Percentiles rank a stretch among this genome's conserved stretches.
Evolutionary conservation across 164 flowering plant genomes (phyloP).

Genomic region (Vitis labrusca): DNA sequence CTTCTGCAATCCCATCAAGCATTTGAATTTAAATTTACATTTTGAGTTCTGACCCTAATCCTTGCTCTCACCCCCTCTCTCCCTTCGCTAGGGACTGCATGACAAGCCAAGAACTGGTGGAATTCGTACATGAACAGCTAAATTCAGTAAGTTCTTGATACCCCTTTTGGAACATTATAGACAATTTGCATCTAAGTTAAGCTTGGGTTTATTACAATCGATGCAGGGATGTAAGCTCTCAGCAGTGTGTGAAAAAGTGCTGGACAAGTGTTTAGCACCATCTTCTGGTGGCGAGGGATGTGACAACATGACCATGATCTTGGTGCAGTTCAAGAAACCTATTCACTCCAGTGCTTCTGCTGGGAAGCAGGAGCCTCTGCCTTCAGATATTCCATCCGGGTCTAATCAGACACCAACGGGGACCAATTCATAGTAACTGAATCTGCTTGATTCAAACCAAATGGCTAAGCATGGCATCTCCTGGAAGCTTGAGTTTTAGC

Average conservation of each 20-base stretch:
- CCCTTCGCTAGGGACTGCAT: slow-evolving; percentile 56
- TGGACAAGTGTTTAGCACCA: slow-evolving; percentile 63
- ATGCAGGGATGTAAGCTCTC: slow-evolving; percentile 64
- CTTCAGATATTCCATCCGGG: slow-evolving; percentile 7
- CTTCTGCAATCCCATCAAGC: too few relatives aligned
- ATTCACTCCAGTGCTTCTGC: slow-evolving; percentile 6
- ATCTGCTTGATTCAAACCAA: too few relatives aligned
- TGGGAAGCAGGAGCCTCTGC: slow-evolving; percentile 1
- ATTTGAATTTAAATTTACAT: too few relatives aligned
- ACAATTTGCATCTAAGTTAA: neutral
- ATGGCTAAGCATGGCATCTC: too few relatives aligned
- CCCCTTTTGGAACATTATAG: too few relatives aligned
- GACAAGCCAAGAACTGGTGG: slow-evolving; percentile 65
- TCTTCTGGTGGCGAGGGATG: slow-evolving; percentile 61
- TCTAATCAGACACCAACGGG: neutral
- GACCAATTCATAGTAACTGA: neutral
- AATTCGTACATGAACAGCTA: slow-evolving; percentile 42
- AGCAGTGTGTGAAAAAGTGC: slow-evolving; percentile 43
- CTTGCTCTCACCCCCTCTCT: neutral
- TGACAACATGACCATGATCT: slow-evolving; percentile 76
- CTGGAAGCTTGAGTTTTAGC: too few relatives aligned
- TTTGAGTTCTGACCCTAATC: too few relatives aligned
- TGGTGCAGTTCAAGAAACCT: slow-evolving; percentile 55
- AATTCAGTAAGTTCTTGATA: slow-evolving; percentile 33
- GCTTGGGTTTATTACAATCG: neutral